These are phyloP conservation scores for Samsoniella hepiali DNA, from an alignment of 2,329 filamentous ascomycete genomes.

Conservation along the genomic window DNA sequence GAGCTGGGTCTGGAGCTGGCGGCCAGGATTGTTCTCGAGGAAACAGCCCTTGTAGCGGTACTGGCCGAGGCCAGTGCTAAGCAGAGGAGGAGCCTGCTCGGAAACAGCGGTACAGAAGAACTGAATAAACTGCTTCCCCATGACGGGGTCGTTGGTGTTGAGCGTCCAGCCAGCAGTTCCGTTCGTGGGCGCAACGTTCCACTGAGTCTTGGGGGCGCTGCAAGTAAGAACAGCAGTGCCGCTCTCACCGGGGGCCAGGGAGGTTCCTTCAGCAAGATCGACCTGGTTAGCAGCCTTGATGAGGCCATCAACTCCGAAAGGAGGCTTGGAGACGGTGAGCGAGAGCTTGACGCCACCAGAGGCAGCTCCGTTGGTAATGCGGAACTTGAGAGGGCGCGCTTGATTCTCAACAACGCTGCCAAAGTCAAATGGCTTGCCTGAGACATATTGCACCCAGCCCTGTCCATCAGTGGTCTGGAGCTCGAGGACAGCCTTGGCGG, in stretches of 20 bases:
- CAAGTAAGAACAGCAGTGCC: conserved; percentile 53
- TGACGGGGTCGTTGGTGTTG: conserved; percentile 52
- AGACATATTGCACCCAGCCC: conserved; percentile 47
- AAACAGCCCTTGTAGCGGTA: conserved; percentile 55
- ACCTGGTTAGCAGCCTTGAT: conserved; percentile 53
- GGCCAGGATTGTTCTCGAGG: conserved; percentile 53
- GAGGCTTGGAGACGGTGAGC: conserved; percentile 59
- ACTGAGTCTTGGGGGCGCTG: conserved; percentile 53
- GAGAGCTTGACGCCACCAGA: conserved; percentile 45
- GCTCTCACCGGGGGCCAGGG: conserved; percentile 47
- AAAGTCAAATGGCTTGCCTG: conserved; percentile 47
- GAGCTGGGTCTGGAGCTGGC: conserved; percentile 45
- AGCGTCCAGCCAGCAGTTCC: conserved; percentile 52
- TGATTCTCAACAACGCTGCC: conserved; percentile 54
- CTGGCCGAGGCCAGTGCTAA: conserved; percentile 41
- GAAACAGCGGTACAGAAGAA: conserved; percentile 51
- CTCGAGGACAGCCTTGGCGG: conserved; percentile 49
- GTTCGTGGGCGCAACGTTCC: conserved; percentile 51
- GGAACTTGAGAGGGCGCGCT: conserved; percentile 45
- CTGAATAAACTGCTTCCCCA: conserved; percentile 50
- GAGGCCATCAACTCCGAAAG: conserved; percentile 53
- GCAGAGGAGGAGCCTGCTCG: conserved; percentile 50
- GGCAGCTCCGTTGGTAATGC: conserved; percentile 50
- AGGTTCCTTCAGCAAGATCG: conserved; percentile 56
- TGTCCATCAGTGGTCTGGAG: conserved; percentile 51